A percentile compares a stretch with the other conserved stretches of the same genome.
Evolutionary conservation across 2,329 filamentous ascomycete genomes (phyloP).

Genomic region (Epicoccum sorghinum): DNA sequence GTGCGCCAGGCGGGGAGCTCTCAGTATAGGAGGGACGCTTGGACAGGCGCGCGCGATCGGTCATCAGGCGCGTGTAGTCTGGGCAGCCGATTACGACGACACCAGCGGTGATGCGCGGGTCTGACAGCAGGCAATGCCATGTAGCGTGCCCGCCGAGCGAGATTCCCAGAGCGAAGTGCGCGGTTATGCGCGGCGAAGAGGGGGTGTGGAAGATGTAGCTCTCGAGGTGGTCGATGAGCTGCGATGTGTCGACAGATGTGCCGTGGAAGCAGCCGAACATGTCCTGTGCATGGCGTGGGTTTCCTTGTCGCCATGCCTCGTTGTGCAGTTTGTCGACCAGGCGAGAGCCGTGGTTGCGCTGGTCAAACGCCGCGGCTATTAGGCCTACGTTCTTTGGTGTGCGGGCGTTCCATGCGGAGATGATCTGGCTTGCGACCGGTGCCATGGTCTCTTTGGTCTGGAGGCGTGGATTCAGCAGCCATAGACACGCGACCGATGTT

Average conservation of each 20-base stretch:
- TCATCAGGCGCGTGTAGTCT: constrained; percentile 82
- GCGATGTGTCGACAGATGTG: constrained; percentile 75
- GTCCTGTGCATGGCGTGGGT: constrained; percentile 82
- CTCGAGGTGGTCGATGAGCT: constrained; percentile 78
- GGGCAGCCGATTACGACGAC: constrained; percentile 87
- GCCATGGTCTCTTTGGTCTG: constrained; percentile 75
- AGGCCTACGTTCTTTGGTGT: constrained; percentile 59
- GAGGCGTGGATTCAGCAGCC: constrained; percentile 84
- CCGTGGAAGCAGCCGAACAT: constrained; percentile 82
- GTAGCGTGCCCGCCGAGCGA: constrained; percentile 86
- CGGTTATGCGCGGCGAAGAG: constrained; percentile 53
- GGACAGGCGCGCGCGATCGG: constrained; percentile 74
- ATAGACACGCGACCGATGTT: constrained; percentile 74
- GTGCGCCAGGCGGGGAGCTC: constrained; percentile 60
- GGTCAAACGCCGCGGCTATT: constrained; percentile 85
- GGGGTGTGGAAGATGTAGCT: constrained; percentile 70
- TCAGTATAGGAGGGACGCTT: constrained; percentile 67
- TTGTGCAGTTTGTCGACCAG: constrained; percentile 72
- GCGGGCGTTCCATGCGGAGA: constrained; percentile 70
- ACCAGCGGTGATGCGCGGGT: constrained; percentile 77
- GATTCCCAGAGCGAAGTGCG: constrained; percentile 79
- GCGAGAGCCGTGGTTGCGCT: constrained; percentile 87
- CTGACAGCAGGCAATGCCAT: constrained; percentile 82
- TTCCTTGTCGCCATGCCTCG: constrained; percentile 78
- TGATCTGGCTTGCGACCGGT: constrained; percentile 70